A percentile compares a stretch with the other conserved stretches of the same genome.
Evolutionary conservation across 176 grass and related monocot species (phyloP).

Genomic region (Cenchrus fungigraminus): DNA sequence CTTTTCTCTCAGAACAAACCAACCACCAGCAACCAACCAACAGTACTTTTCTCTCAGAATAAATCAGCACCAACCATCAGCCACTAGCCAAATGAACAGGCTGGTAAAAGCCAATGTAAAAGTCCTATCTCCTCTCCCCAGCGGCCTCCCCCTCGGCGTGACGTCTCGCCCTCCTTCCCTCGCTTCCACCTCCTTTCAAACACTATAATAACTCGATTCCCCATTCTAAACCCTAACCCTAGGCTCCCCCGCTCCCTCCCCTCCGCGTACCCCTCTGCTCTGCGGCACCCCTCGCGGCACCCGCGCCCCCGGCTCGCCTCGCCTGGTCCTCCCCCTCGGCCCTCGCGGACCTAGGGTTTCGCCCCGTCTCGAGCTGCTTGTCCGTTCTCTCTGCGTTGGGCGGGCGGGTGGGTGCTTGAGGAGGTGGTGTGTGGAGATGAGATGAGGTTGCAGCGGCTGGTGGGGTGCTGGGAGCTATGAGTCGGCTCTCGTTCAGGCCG

Average conservation of each 20-base stretch:
- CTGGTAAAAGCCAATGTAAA: too few relatives aligned
- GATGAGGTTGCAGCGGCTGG: conserved; percentile 38
- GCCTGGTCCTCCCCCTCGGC: background rate
- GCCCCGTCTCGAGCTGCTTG: background rate
- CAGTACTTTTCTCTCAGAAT: too few relatives aligned
- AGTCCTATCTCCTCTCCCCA: too few relatives aligned
- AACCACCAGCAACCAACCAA: too few relatives aligned
- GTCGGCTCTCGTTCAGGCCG: conserved; percentile 91
- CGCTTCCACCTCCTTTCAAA: conserved; percentile 60
- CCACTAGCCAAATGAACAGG: too few relatives aligned
- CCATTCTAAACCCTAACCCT: conserved; percentile 57
- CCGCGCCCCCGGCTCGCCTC: background rate
- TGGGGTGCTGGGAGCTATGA: conserved; percentile 66
- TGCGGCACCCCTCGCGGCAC: background rate
- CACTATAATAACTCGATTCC: conserved; percentile 64
- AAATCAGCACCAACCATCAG: too few relatives aligned
- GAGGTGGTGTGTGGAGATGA: conserved; percentile 47
- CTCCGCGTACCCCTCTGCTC: background rate
- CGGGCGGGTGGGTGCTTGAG: background rate
- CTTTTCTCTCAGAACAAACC: too few relatives aligned
- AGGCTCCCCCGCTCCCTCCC: conserved; percentile 19
- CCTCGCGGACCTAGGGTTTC: conserved; percentile 52
- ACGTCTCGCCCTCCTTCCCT: conserved; percentile 45
- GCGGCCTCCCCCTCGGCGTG: background rate
- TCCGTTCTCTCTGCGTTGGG: conserved; percentile 3